Evolutionary conservation across 2,329 filamentous ascomycete genomes (phyloP).

Genomic region (Conoideocrella luteorostrata): DNA sequence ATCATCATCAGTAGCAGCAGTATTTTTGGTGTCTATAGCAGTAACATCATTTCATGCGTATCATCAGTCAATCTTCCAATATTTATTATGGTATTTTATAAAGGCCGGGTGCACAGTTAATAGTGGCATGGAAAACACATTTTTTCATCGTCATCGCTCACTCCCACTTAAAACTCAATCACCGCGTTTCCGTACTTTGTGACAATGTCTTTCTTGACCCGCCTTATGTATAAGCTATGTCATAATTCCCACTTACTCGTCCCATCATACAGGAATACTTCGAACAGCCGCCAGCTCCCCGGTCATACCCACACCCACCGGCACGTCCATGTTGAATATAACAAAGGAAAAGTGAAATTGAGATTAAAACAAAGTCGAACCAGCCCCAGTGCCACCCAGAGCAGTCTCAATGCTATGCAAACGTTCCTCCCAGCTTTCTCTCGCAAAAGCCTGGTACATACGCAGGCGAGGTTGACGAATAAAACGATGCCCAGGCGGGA

Average conservation of each 20-base stretch:
- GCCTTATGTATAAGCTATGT: slow-evolving; percentile 3
- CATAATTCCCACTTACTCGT: background rate
- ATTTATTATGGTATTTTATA: too few relatives aligned
- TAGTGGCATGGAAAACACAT: too few relatives aligned
- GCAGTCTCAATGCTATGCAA: slow-evolving; percentile 3
- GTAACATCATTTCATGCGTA: too few relatives aligned
- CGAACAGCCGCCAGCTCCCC: background rate
- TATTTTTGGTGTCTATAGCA: too few relatives aligned
- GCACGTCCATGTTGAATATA: background rate
- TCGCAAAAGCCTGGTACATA: background rate
- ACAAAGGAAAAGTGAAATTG: background rate
- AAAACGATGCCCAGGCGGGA: background rate
- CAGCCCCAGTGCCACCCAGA: background rate
- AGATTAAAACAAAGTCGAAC: background rate
- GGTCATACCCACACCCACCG: background rate
- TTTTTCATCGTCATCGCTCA: too few relatives aligned
- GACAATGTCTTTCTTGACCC: background rate
- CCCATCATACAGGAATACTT: background rate
- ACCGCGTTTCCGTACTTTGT: too few relatives aligned
- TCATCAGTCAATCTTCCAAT: too few relatives aligned
- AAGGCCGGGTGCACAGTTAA: too few relatives aligned
- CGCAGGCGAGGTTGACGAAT: background rate
- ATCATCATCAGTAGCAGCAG: too few relatives aligned
- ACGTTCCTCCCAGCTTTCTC: background rate
- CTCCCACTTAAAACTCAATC: too few relatives aligned